Evolutionary conservation across 352 stramenopile genomes (phyloP), one percentile per base, ranked within the genome.

Genomic region (Phytophthora palmivora): DNA sequence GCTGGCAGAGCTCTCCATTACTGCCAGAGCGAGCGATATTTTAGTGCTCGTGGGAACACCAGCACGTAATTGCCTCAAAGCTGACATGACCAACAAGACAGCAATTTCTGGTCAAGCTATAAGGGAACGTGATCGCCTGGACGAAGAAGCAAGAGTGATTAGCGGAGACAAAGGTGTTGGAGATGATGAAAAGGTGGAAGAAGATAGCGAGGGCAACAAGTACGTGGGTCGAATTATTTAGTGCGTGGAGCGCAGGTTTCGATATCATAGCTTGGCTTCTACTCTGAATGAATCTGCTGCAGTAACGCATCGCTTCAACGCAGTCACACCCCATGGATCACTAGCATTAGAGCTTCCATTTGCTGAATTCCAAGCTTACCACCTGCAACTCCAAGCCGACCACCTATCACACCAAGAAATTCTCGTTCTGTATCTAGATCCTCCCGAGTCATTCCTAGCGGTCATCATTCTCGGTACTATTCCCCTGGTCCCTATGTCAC

Each of bases 161-260:
- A 46, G 4, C 34, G 36, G 36, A 11, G 10, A 16, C 19, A 7
- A 22, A 22, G 2, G 14, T 33, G 26, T 34, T 15, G 18, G 12
- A 36, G 50, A 26, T 34, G 11, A 30, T 16, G 50, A 58, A 34
- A 26, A 34, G 15, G 8, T 8, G 18, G 43, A 62, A 7, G 34
- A 62, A 48, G 54, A 62, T 36, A 24, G 43, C 28, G 54, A 47
- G 4, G 54, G 33, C 33, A 54, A 62, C 12, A 62, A 51, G 18
- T 39, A 18, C n/a, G 10, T 4, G 12, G 43, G 24, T 1, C 54
- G 54, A 6, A 54, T 62, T 42, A 41, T 62, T 32, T 36, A 47
- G 4, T n/a, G 42, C 5, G 16, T 3, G n/a, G 54, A 54, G 33
- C 26, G 26, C 26, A 32, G 8, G 26, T 32, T 32, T 32, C 26